Base-by-base conservation (phyloP, 2,329 filamentous ascomycete genomes). In the Claviceps pusilla region DNA sequence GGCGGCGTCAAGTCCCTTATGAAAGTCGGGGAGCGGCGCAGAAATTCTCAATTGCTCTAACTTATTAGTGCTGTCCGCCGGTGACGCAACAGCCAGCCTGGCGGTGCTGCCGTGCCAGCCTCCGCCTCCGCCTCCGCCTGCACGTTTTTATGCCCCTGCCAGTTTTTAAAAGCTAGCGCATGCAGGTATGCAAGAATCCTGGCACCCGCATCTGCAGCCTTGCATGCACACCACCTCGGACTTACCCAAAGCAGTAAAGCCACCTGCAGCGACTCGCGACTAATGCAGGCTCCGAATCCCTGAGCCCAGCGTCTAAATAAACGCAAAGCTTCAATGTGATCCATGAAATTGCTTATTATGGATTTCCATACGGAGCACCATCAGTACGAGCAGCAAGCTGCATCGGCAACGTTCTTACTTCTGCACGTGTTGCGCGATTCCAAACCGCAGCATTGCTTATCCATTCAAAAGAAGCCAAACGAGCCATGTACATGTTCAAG, bases 191-290 rank as follows among this genome's bases (percentile, higher is more conserved):
- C 58, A 57, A n/a, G 37, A 55, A 19, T 54, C 54, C 55, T 48
- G 51, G 53, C 43, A 48, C 28, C 54, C 46, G 55, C 58, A 54
- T 29, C 45, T 47, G 58, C 55, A 58, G 57, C 41, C 39, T 12
- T 50, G 46, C 48, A 35, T 43, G 48, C 57, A 42, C 19, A 33
- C 48, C 50, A 11, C 16, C n/a, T 50, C 59, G 59, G 59, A 61
- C 57, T 57, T 61, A 28, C 59, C 59, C 50, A 57, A 60, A 56
- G 16, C 43, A 54, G 59, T 10, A 45, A 39, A 28, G 48, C 24
- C 19, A 16, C 11, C 45, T 24, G 45, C 45, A 16, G 24, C 28
- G 45, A 16, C 12, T 6, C 19, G 19, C 19, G 19, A 19, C 19
- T 19, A 47, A 29, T 47, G 24, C 39, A 14, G 39, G 7, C 24